Evolutionary conservation across 1,284 basidiomycete species (phyloP).

Genomic region (Trichosporon faecale): DNA sequence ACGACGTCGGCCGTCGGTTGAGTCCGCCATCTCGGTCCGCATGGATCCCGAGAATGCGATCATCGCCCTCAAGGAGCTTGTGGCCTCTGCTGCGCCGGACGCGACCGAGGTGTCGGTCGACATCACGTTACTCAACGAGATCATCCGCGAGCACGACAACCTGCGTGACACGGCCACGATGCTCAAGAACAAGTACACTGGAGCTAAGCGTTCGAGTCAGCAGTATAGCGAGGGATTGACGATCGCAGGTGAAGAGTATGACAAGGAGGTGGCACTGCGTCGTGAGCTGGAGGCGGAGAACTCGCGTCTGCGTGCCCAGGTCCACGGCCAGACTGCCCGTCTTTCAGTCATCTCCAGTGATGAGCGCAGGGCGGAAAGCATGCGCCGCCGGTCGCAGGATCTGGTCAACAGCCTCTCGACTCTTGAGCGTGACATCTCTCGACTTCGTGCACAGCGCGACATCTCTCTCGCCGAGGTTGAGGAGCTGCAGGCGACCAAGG

Average conservation of each 20-base stretch:
- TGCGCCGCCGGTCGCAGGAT: slow-evolving; percentile 74
- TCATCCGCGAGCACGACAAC: slow-evolving; percentile 67
- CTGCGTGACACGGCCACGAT: slow-evolving; percentile 63
- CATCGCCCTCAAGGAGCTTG: slow-evolving; percentile 45
- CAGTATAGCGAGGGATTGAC: slow-evolving; percentile 88
- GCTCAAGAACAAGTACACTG: slow-evolving; percentile 74
- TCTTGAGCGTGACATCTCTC: slow-evolving; percentile 81
- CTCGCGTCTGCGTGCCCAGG: slow-evolving; percentile 71
- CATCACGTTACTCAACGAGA: slow-evolving; percentile 66
- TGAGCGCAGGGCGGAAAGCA: slow-evolving; percentile 68
- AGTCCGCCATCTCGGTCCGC: slow-evolving; percentile 38
- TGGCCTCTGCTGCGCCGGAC: slow-evolving; percentile 64
- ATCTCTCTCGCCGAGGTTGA: slow-evolving; percentile 89
- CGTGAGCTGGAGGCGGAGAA: slow-evolving; percentile 90
- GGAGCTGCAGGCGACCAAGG: slow-evolving; percentile 62
- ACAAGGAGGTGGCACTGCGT: slow-evolving; percentile 78
- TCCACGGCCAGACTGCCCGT: slow-evolving; percentile 84
- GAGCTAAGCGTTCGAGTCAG: slow-evolving; percentile 83
- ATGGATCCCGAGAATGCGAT: slow-evolving; percentile 38
- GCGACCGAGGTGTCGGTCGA: slow-evolving; percentile 70
- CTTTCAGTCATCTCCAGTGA: slow-evolving; percentile 78
- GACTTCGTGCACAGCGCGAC: slow-evolving; percentile 83
- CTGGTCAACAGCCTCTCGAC: slow-evolving; percentile 70
- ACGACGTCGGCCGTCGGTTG: slow-evolving; percentile 43
- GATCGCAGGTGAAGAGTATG: slow-evolving; percentile 89